Percentiles rank a stretch among this genome's conserved stretches.
phyloP scores from a whole-genome alignment of 1,284 basidiomycete genomes.

The Amylostereum areolatum region DNA sequence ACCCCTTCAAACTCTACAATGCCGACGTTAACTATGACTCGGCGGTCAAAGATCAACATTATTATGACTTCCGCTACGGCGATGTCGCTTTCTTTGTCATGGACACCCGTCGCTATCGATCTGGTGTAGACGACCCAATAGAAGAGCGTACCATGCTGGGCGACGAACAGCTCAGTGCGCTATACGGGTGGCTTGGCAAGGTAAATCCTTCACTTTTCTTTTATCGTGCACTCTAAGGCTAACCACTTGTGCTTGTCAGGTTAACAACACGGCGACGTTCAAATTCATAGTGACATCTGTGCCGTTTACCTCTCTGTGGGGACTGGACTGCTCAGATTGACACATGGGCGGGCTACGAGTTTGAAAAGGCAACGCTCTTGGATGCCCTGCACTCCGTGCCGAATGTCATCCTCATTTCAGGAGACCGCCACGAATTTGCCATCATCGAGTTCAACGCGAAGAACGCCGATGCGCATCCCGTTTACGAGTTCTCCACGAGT shows the following conservation, averaged over 20 bases:
- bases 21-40: conserved; percentile 63
- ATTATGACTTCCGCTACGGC: conserved; percentile 63
- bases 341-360: conserved; percentile 67
- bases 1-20: conserved; percentile 66
- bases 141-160: conserved; percentile 73
- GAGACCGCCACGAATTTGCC: conserved; percentile 80
- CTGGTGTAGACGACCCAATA: conserved; percentile 27
- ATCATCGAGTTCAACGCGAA: conserved; percentile 55
- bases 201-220: conserved; percentile 23
- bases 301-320: conserved; percentile 77
- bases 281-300: conserved; percentile 79
- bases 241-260: conserved; percentile 27
- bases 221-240: background rate
- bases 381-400: conserved; percentile 60
- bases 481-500: conserved; percentile 55
- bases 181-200: conserved; percentile 62
- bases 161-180: conserved; percentile 54
- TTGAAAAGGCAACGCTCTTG: conserved; percentile 58
- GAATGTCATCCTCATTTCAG: conserved; percentile 64
- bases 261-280: conserved; percentile 73
- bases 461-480: conserved; percentile 27
- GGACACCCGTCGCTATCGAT: conserved; percentile 70
- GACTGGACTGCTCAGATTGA: conserved; percentile 59
- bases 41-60: conserved; percentile 39
- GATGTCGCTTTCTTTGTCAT: conserved; percentile 77